phyloP scores from a whole-genome alignment of 257 asterid genomes.

The Echium plantagineum region DNA sequence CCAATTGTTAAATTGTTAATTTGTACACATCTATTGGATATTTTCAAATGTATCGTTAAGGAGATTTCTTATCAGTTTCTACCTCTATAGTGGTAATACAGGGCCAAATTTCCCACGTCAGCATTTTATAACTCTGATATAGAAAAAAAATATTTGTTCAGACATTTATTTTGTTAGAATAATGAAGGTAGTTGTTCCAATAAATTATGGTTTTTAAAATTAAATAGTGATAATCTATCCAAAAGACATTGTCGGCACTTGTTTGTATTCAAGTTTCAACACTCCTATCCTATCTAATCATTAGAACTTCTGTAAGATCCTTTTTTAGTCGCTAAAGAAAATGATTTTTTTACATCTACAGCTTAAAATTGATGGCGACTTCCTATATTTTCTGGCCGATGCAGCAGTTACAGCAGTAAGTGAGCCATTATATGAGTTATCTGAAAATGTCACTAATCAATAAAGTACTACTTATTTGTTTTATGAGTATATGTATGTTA shows the following conservation, averaged over 20 bases:
- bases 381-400: slow-evolving; percentile 86
- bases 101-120: not conserved
- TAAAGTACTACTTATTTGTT: too few relatives aligned
- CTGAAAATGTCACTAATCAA: not conserved
- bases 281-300: not conserved
- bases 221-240: too few relatives aligned
- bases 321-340: slow-evolving; percentile 5
- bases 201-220: too few relatives aligned
- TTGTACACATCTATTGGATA: not conserved
- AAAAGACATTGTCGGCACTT: too few relatives aligned
- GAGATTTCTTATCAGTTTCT: not conserved
- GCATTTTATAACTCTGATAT: not conserved
- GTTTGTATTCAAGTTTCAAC: not conserved
- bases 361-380: slow-evolving; percentile 77
- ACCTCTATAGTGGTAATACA: not conserved
- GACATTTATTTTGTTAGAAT: not conserved
- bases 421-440: slow-evolving; percentile 8
- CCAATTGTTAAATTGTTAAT: not conserved
- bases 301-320: not conserved
- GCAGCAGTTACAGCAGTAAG: slow-evolving; percentile 89
- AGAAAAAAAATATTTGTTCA: not conserved
- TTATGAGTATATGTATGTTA: slow-evolving; percentile 1
- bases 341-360: slow-evolving; percentile 27
- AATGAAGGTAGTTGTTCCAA: not conserved
- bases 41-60: not conserved